These are phyloP conservation scores for Trypanosomatidae sp. DNA, from an alignment of 208 protist genomes.

Conservation along the genomic window DNA sequence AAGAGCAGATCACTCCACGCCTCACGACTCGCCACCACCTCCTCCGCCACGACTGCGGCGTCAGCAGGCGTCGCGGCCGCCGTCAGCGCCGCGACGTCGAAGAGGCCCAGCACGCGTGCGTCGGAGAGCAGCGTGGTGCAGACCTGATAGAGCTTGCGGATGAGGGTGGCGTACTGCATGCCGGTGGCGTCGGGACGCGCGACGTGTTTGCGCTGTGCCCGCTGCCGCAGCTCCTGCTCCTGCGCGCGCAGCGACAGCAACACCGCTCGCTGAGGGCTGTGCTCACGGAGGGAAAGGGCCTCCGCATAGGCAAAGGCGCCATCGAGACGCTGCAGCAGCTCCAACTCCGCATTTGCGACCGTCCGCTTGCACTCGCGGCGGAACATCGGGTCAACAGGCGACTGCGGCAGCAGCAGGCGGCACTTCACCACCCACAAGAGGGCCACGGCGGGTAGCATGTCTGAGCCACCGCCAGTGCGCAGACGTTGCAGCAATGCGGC, in stretches of 20 bases:
- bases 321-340: constrained; percentile 47
- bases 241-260: constrained; percentile 32
- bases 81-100: constrained; percentile 9
- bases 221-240: constrained; percentile 34
- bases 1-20: constrained; percentile 79
- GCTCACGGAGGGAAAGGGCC: constrained; percentile 42
- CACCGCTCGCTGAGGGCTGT: constrained; percentile 39
- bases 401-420: constrained; percentile 72
- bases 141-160: constrained; percentile 64
- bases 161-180: constrained; percentile 68
- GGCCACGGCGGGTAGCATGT: constrained; percentile 43
- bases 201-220: constrained; percentile 41
- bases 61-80: constrained; percentile 6
- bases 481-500: constrained; percentile 20
- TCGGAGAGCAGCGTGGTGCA: constrained; percentile 65
- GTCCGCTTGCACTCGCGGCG: constrained; percentile 45
- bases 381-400: constrained; percentile 85
- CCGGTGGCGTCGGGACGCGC: constrained; percentile 63
- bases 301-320: constrained; percentile 68
- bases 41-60: no score
- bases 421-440: constrained; percentile 75
- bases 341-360: constrained; percentile 44
- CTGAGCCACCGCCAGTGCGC: constrained; percentile 8
- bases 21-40: constrained; percentile 25
- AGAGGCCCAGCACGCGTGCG: constrained; percentile 49